Conservation (phyloP, 306 rosid genomes). For the Acmispon strigosus region DNA sequence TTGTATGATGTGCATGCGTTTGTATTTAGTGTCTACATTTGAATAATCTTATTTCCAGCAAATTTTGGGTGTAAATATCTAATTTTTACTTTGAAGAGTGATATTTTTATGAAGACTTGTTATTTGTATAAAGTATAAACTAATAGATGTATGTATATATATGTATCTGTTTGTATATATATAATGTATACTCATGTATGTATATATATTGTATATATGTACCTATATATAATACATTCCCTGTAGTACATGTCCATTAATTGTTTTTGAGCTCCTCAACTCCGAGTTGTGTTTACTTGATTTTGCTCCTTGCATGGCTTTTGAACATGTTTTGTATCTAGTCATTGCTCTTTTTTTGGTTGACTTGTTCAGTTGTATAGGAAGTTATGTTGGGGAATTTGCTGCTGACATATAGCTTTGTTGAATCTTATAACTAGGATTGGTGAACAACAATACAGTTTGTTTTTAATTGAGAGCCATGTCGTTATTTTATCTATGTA, state of each 20-base stretch:
- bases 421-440: not conserved
- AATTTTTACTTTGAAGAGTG: not conserved
- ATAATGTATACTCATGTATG: too few relatives aligned
- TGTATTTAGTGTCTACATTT: not conserved
- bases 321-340: not conserved
- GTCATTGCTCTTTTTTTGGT: not conserved
- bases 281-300: not conserved
- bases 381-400: not conserved
- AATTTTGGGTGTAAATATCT: not conserved
- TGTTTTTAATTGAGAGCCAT: not conserved
- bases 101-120: not conserved
- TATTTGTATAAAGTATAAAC: slow-evolving; percentile 6
- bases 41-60: not conserved
- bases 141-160: too few relatives aligned
- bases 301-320: not conserved
- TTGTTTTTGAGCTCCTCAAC: not conserved
- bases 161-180: too few relatives aligned
- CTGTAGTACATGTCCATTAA: not conserved
- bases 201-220: too few relatives aligned
- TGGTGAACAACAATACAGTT: not conserved
- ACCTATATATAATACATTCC: not conserved
- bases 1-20: slow-evolving; percentile 7
- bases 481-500: not conserved
- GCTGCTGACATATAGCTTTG: not conserved
- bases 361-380: not conserved